Percentiles rank a stretch among this genome's conserved stretches.
These are phyloP conservation scores for Penicillium verrucosum DNA, from an alignment of 2,329 filamentous ascomycete species.

Conservation along the genomic window DNA sequence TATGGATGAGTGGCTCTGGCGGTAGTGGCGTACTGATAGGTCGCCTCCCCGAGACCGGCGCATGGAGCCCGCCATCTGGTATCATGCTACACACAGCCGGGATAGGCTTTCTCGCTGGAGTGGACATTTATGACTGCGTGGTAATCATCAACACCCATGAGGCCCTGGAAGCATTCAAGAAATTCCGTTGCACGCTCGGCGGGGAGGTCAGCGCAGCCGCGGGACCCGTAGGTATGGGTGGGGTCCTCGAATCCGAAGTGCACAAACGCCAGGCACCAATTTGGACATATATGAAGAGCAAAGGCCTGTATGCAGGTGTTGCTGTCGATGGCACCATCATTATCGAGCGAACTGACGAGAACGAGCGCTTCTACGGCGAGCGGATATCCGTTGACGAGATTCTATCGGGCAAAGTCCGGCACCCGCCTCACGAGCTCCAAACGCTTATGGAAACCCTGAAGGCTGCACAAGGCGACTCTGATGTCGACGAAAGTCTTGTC, in stretches of 20 bases:
- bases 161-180: conserved; percentile 79
- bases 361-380: conserved; percentile 78
- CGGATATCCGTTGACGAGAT: conserved; percentile 61
- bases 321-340: conserved; percentile 84
- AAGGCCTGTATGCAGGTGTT: conserved; percentile 82
- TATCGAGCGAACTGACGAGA: conserved; percentile 82
- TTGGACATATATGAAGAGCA: conserved; percentile 84
- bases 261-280: conserved; percentile 68
- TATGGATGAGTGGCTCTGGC: conserved; percentile 88
- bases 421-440: conserved; percentile 55
- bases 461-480: conserved; percentile 76
- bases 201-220: conserved; percentile 73
- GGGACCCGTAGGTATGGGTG: conserved; percentile 75
- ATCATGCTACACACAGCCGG: conserved; percentile 87
- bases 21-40: conserved; percentile 85
- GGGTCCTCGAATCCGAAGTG: conserved; percentile 65
- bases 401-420: conserved; percentile 56
- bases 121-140: conserved; percentile 95
- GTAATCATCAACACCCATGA: conserved; percentile 85
- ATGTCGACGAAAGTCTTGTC: conserved; percentile 68
- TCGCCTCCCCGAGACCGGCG: conserved; percentile 72
- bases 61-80: conserved; percentile 87
- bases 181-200: conserved; percentile 73
- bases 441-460: conserved; percentile 78
- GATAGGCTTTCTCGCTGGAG: conserved; percentile 82